Evolutionary conservation across 345 rosid genomes (phyloP).

Genomic region (Alliaria petiolata): DNA sequence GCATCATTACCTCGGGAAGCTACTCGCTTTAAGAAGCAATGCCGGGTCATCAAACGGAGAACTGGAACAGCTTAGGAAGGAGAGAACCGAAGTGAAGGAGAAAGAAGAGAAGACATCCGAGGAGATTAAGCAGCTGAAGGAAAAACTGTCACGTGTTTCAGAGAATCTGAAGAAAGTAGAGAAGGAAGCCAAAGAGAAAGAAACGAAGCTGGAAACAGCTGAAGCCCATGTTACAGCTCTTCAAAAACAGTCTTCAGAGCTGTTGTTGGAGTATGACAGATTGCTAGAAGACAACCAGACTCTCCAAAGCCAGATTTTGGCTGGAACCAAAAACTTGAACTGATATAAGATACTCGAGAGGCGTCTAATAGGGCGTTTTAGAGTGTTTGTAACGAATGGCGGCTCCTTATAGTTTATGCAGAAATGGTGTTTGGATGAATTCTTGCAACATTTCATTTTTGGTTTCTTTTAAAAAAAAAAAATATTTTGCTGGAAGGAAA

Average conservation of each 20-base stretch:
- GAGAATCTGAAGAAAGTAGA: conserved; percentile 64
- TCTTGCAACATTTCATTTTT: not conserved
- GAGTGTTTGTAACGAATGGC: not conserved
- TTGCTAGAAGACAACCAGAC: conserved; percentile 82
- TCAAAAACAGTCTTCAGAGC: conserved; percentile 81
- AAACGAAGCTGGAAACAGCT: conserved; percentile 65
- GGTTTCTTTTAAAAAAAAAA: too few relatives aligned
- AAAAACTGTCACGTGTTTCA: conserved; percentile 42
- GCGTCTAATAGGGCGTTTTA: not conserved
- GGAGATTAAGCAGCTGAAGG: conserved; percentile 54
- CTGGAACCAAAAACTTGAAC: conserved; percentile 4
- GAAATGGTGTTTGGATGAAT: not conserved
- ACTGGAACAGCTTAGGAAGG: conserved; percentile 56
- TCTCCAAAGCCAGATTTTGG: conserved; percentile 55
- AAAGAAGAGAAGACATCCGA: conserved; percentile 60
- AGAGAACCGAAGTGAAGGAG: conserved; percentile 52
- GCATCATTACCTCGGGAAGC: conserved; percentile 78
- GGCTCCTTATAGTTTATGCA: not conserved
- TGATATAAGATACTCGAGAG: not conserved
- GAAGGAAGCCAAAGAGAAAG: conserved; percentile 62
- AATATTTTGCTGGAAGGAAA: not conserved
- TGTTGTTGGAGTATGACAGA: conserved; percentile 82
- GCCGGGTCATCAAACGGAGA: conserved; percentile 65
- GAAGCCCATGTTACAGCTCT: conserved; percentile 76
- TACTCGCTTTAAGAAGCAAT: conserved; percentile 51